Percentiles rank a stretch among this genome's conserved stretches.
Evolutionary conservation across 2,329 filamentous ascomycete species (phyloP).

Genomic region (Diaporthe sp.): DNA sequence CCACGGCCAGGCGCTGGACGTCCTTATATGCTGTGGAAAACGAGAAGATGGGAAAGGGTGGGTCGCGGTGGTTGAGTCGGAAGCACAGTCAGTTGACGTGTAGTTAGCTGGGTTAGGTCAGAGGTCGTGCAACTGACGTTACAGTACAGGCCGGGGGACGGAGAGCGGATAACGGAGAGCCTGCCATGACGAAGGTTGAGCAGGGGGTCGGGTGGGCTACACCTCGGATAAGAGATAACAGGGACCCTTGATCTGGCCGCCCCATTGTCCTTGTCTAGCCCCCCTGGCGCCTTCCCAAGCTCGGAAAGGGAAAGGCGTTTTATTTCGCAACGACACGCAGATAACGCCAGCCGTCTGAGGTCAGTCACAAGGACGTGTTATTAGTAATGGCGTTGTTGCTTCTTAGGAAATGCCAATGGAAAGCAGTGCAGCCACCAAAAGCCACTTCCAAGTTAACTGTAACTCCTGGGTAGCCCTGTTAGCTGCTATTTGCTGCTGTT

Average conservation of each 20-base stretch:
- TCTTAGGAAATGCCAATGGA: no score
- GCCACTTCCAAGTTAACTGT: neutral
- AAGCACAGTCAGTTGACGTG: slow-evolving; percentile 29
- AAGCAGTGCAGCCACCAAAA: neutral
- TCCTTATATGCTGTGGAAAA: neutral
- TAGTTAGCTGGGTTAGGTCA: neutral
- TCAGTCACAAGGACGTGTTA: neutral
- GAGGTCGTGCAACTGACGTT: slow-evolving; percentile 33
- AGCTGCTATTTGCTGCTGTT: neutral
- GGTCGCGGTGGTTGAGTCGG: neutral
- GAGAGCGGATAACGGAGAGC: slow-evolving; percentile 5
- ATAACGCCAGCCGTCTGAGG: neutral
- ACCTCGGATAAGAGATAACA: slow-evolving; percentile 26
- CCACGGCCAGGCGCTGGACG: neutral
- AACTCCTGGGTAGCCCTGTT: neutral
- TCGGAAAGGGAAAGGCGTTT: slow-evolving; percentile 19
- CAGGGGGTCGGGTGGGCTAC: slow-evolving; percentile 10
- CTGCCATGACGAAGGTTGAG: slow-evolving; percentile 1
- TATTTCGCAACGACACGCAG: neutral
- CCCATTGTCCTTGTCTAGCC: neutral
- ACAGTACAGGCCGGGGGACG: slow-evolving; percentile 20
- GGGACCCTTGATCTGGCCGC: slow-evolving; percentile 20
- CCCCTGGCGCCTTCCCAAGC: neutral
- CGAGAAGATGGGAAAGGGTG: neutral
- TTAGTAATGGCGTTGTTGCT: neutral